Base-by-base conservation (phyloP, 169 alveolate genomes). In the Sarcocystis neurona region DNA sequence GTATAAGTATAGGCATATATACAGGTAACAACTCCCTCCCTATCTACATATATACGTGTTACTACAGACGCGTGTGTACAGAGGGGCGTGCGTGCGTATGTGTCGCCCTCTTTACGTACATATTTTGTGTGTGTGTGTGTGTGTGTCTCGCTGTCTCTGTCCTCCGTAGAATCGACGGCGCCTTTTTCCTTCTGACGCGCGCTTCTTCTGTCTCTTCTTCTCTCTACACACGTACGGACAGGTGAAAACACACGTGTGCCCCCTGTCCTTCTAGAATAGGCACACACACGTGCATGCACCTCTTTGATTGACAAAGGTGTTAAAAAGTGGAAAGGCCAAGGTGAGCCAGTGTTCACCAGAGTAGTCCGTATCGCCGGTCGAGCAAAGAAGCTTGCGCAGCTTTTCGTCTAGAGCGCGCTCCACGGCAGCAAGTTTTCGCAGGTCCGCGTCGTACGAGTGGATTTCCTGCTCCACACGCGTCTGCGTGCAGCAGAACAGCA, bases 321-420 rank as follows among this genome's bases (percentile, higher is more conserved):
- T 56, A 30, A 56, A n/a, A 56, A 30, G 34, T 56, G 68, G 34
- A 56, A 56, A 56, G 68, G 18, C 18, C 18, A 56, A 23, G 68
- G 34, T 56, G n/a, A n/a, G n/a, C n/a, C 23, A 1, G 23, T 10
- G 8, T 56, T 5, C 63, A 88, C 91, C 91, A 20, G 91, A 80
- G 79, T 88, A 88, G 84, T 88, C 84, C 20, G 91, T 85, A 75
- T 88, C 91, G 2, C 91, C 91, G 32, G 82, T 88, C 63, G 79
- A 88, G 41, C 82, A 88, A 30, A 88, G 60, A 4, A 88, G 91
- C 47, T 77, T 56, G 18, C 91, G 87, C 30, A 88, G 84, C 37
- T 77, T 77, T 27, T 88, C 84, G 30, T 88, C 91, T n/a, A 88
- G 68, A 63, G 48, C 79, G 30, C 53, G 48, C 88, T 88, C 91